These are phyloP conservation scores for Tilletia caries DNA, from an alignment of 1,284 basidiomycete genomes.

Conservation along the genomic window DNA sequence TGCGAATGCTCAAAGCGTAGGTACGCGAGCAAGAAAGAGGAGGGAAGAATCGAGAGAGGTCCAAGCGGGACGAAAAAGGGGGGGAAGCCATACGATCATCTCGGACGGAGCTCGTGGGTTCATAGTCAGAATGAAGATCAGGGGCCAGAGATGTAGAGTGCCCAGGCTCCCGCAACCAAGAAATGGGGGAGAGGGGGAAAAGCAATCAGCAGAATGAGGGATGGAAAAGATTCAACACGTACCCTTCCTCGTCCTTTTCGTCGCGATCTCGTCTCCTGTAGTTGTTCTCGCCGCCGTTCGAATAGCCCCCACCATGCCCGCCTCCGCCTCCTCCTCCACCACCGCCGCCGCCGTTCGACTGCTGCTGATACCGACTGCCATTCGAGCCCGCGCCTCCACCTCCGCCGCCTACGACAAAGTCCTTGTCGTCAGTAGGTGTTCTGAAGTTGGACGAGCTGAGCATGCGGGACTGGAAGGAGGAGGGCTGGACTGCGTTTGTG, in stretches of 20 bases:
- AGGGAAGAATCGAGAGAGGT: slow-evolving; percentile 8
- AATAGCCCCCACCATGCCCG: neutral
- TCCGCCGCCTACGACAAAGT: neutral
- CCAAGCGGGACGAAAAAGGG: slow-evolving; percentile 17
- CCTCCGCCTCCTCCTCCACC: neutral
- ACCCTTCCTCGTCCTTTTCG: slow-evolving; percentile 57
- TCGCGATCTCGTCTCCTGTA: neutral
- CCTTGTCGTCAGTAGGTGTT: neutral
- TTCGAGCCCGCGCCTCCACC: neutral
- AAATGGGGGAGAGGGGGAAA: neutral
- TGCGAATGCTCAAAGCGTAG: too few relatives aligned
- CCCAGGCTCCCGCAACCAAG: too few relatives aligned
- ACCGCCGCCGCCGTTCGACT: neutral
- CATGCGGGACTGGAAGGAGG: neutral
- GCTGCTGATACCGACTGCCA: neutral
- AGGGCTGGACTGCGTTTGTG: slow-evolving; percentile 29
- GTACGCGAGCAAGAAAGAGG: neutral
- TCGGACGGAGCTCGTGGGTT: too few relatives aligned
- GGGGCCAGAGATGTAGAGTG: slow-evolving; percentile 68
- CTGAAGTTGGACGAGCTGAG: slow-evolving; percentile 11
- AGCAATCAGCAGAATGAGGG: neutral
- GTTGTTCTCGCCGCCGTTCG: neutral
- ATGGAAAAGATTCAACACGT: neutral
- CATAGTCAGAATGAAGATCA: slow-evolving; percentile 54
- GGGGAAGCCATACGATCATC: neutral